Evolutionary conservation across 257 asterid genomes (phyloP), one percentile per base, ranked within the genome.

Genomic region (Solanum tarijense): DNA sequence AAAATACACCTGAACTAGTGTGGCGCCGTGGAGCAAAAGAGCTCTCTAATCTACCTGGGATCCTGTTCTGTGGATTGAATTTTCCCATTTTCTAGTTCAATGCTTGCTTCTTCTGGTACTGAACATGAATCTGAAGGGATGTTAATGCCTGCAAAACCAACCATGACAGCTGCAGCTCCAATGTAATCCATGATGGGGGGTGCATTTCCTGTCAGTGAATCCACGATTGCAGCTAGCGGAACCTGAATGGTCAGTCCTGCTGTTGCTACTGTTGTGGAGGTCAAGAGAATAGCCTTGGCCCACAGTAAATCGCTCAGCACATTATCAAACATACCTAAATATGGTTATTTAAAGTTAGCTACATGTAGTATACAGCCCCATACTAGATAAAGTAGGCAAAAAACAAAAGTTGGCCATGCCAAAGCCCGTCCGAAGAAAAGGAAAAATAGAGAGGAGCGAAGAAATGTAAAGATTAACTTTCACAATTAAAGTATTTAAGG

Each of bases 181-280:
- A 94, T 65, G 36, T 91, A 96, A 89, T 96, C 98, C 87, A 89
- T 68, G 65, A 86, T 60, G 85, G 83, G 90, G 34, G 99, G 98
- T 27, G 95, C 90, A 88, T 97, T 93, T 88, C 99, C 99, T 4
- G 76, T 94, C 86, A 95, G 71, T 20, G 94, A 39, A 91, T 97
- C 99, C 83, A 96, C 98, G 55, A 97, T 69, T 36, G 98, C 98
- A 23, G 99, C 99, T 84, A 97, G 90, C 2, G 98, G 99, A 35
- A 96, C 99, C 92, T 97, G 99, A 86, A 97, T 95, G 4, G 99
- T 92, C n/a, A 97, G 97, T 69, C 99, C 99, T 6, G 99, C 98
- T 41, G 99, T 93, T 35, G 99, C 99, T 65, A 97, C 99, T 12
- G 99, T 96, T 9, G 98, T 97, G 18, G 95, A 91, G 27, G 99